Evolutionary conservation across 2,329 filamentous ascomycete species (phyloP), one percentile per base, ranked within the genome.

Genomic region (Aureobasidium uvarum): DNA sequence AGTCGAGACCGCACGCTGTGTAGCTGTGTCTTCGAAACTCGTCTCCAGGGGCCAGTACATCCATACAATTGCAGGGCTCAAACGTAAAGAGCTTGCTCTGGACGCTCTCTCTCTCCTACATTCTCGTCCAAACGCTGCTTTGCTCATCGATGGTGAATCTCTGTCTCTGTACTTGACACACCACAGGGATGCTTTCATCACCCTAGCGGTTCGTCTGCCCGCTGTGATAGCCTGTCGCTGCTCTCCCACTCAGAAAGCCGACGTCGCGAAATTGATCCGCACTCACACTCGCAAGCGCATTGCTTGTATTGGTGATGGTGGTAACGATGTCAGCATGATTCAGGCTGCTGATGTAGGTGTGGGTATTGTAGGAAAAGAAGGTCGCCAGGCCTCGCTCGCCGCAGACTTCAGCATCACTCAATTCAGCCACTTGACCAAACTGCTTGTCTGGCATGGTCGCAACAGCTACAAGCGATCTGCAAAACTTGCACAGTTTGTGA

Each of bases 311-410:
- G 95, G 95, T 43, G 95, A 99, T 74, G 95, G 95, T 70, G 95
- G 96, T 71, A 99, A 99, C 78, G 96, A 99, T 75, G 95, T 99
- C 5, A 94, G 89, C 70, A 99, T 99, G 95, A 99, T 99, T 71
- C 95, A 98, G 81, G 94, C 95, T 8, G 95, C 96, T 0, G 95
- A 99, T 73, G 93, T 99, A 0, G 96, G 96, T 67, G 94, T 99
- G 31, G 95, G 95, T 67, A 99, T 99, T 68, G 95, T 98, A 0
- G 95, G 95, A 67, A 99, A 99, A 80, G 95, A 99, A 80, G 95
- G 95, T 39, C 87, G 91, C 25, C 95, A 99, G 80, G 95, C 95
- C 41, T 95, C 90, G 73, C 83, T 99, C 54, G 96, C 96, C 0
- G 96, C 95, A 13, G 95, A 99, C 76, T 99, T 99, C 77, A 95